phyloP scores from a whole-genome alignment of 148 eudicot species.

The Rhododendron molle region DNA sequence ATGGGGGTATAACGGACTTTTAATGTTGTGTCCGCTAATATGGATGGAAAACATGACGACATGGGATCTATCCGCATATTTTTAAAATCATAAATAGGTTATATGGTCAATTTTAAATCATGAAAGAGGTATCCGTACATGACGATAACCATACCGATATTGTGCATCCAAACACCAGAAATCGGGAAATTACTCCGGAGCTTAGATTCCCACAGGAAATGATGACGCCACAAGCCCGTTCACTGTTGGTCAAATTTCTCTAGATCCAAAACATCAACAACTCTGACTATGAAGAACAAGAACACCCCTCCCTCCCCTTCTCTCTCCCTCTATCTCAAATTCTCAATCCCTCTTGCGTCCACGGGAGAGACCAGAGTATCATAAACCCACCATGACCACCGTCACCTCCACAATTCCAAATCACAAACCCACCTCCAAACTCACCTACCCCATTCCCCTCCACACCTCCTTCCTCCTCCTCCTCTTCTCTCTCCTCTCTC shows the following conservation, averaged over 20 bases:
- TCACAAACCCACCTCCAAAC: background rate
- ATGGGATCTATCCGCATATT: no score
- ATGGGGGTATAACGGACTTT: no score
- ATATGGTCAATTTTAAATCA: no score
- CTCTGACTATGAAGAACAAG: background rate
- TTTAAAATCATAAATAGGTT: no score
- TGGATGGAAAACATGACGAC: no score
- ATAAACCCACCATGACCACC: background rate
- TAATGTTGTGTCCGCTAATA: no score
- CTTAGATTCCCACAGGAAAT: no score
- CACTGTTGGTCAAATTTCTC: background rate
- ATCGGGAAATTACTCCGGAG: no score
- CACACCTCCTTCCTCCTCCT: background rate
- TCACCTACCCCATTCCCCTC: conserved; percentile 15
- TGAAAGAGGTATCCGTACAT: no score
- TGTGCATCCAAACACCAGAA: no score
- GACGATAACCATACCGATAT: no score
- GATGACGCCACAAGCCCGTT: background rate
- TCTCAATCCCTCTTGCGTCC: background rate
- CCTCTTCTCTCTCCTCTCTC: background rate
- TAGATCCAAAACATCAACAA: background rate
- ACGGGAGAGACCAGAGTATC: background rate
- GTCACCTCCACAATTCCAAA: background rate
- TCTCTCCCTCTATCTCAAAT: background rate
- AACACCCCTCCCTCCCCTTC: background rate